phyloP scores from a whole-genome alignment of 108 stramenopile species.

The Parietichytrium sp. region DNA sequence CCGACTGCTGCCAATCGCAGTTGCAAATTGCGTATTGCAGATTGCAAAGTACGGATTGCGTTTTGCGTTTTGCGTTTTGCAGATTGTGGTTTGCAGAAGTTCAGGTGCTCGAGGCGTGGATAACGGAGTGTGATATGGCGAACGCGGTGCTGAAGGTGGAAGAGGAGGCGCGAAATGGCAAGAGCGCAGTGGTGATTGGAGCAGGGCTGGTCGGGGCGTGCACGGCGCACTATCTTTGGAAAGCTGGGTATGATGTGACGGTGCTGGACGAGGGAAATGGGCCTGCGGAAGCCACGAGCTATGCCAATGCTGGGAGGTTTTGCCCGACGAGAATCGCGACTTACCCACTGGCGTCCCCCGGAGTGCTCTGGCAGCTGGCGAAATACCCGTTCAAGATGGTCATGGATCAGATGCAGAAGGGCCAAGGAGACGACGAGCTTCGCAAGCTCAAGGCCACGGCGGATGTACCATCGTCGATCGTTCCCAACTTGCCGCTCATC shows the following conservation, averaged over 20 bases:
- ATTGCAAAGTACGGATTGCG: too few species aligned
- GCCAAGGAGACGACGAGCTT: not conserved
- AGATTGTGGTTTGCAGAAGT: too few species aligned
- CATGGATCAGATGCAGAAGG: not conserved
- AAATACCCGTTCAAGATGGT: not conserved
- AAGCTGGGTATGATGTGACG: not conserved
- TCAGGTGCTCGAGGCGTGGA: too few species aligned
- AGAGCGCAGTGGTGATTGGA: not conserved
- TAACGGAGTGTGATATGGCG: too few species aligned
- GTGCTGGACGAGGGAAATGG: slow-evolving; percentile 4
- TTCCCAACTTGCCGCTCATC: not conserved
- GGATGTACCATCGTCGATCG: not conserved
- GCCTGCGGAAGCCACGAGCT: slow-evolving; percentile 13
- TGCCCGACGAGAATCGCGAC: not conserved
- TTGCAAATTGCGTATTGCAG: too few species aligned
- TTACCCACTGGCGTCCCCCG: not conserved
- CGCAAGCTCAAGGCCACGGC: not conserved
- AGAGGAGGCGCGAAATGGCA: too few species aligned
- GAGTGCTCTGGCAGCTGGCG: not conserved
- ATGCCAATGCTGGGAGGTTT: slow-evolving; percentile 20
- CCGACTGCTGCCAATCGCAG: too few species aligned
- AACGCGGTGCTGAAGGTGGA: too few species aligned
- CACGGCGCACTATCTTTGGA: slow-evolving; percentile 5
- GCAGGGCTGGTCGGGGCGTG: not conserved
- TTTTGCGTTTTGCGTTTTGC: too few species aligned